phyloP scores from a whole-genome alignment of 1,284 basidiomycete species.

The Microbotryum lychnidis-dioicae region DNA sequence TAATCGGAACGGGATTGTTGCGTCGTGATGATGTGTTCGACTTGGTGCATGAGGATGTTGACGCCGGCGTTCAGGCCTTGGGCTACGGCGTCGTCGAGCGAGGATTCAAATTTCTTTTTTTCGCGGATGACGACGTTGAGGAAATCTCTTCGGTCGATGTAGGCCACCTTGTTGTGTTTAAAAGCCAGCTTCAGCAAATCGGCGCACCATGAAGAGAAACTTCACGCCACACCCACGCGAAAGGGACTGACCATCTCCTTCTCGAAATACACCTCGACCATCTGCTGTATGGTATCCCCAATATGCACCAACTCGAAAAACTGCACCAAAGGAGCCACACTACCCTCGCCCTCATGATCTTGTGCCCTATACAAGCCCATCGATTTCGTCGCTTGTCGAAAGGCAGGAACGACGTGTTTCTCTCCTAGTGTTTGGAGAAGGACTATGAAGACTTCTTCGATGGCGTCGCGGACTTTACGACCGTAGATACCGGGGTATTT shows the following conservation, averaged over 20 bases:
- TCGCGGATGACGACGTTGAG: constrained; percentile 86
- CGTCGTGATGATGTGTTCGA: constrained; percentile 82
- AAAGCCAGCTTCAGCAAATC: no score
- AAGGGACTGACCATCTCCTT: constrained; percentile 64
- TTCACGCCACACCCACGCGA: background rate
- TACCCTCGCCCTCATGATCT: constrained; percentile 58
- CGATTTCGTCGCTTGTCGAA: constrained; percentile 69
- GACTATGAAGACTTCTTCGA: constrained; percentile 85
- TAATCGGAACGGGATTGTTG: constrained; percentile 80
- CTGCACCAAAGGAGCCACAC: constrained; percentile 83
- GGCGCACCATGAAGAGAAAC: background rate
- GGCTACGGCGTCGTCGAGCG: constrained; percentile 86
- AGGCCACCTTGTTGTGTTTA: constrained; percentile 48
- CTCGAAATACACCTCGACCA: constrained; percentile 96
- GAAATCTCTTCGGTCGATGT: constrained; percentile 88
- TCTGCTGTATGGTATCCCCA: constrained; percentile 93
- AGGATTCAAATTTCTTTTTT: constrained; percentile 90
- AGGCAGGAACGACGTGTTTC: constrained; percentile 76
- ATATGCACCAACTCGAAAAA: constrained; percentile 97
- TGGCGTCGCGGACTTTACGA: constrained; percentile 40
- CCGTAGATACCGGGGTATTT: constrained; percentile 70
- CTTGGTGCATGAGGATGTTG: constrained; percentile 93
- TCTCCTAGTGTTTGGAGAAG: constrained; percentile 70
- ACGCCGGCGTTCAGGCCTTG: constrained; percentile 88
- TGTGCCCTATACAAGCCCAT: constrained; percentile 81